phyloP scores from a whole-genome alignment of 2,329 filamentous ascomycete genomes.

The Talaromyces atroroseus region DNA sequence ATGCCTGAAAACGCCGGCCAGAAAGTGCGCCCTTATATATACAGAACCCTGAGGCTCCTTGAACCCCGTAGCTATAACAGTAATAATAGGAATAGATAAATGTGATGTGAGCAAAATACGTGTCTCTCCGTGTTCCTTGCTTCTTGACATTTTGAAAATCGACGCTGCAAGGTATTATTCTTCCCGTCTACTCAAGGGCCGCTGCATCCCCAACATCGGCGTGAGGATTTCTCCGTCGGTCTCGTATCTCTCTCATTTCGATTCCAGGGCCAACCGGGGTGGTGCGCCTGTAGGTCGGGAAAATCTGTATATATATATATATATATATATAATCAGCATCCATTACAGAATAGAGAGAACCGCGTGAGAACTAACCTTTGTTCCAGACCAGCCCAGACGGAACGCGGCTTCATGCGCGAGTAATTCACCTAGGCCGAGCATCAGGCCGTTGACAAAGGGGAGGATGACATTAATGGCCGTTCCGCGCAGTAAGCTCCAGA shows the following conservation, averaged over 20 bases:
- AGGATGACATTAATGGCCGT: constrained; percentile 93
- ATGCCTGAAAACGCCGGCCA: constrained; percentile 27
- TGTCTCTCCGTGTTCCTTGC: no score
- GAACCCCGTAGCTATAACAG: not conserved
- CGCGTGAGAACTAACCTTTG: constrained; percentile 72
- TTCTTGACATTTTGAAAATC: not conserved
- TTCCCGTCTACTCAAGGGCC: constrained; percentile 54
- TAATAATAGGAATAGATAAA: not conserved
- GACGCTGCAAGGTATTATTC: not conserved
- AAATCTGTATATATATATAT: constrained; percentile 47
- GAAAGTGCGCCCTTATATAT: constrained; percentile 28
- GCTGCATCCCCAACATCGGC: constrained; percentile 61
- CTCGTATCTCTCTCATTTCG: constrained; percentile 66
- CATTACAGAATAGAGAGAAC: not conserved
- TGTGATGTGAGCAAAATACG: not conserved
- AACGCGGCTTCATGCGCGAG: constrained; percentile 96
- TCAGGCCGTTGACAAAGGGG: constrained; percentile 95
- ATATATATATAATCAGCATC: constrained; percentile 5
- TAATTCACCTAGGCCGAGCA: constrained; percentile 94
- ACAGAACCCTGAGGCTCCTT: constrained; percentile 19
- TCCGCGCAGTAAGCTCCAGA: constrained; percentile 79
- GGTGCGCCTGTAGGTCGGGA: constrained; percentile 55
- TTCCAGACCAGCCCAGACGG: constrained; percentile 84
- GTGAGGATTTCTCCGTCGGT: constrained; percentile 45
- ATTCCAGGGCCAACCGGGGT: constrained; percentile 75